Conservation (phyloP, 2,329 filamentous ascomycete genomes). For the Penicillium decumbens region DNA sequence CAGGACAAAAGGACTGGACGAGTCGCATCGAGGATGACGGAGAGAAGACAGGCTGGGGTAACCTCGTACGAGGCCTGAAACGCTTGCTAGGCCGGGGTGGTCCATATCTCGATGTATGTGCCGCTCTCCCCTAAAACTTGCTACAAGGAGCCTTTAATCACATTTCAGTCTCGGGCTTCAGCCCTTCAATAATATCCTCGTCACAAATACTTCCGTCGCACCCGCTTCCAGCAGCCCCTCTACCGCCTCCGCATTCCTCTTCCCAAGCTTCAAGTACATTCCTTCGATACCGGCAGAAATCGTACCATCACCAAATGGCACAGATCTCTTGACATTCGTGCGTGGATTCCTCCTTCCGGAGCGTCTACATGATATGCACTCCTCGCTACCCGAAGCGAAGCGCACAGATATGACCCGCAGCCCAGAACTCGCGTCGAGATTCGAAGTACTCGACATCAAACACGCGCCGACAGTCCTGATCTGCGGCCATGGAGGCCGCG, state of each 20-base stretch:
- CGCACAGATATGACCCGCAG: conserved; percentile 43
- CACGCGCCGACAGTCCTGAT: conserved; percentile 61
- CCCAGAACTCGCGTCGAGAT: conserved; percentile 45
- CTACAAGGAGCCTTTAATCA: conserved; percentile 1
- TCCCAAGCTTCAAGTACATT: conserved; percentile 79
- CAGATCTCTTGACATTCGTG: conserved; percentile 43
- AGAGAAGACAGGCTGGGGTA: conserved; percentile 43
- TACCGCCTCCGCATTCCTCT: conserved; percentile 62
- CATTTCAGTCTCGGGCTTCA: conserved; percentile 34
- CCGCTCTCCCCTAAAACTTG: neutral
- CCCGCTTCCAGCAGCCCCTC: conserved; percentile 40
- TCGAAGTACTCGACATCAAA: conserved; percentile 63
- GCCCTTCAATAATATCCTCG: conserved; percentile 77
- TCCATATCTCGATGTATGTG: conserved; percentile 56
- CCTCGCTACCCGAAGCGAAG: conserved; percentile 28
- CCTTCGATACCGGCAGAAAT: conserved; percentile 63
- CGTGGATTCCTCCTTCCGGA: conserved; percentile 40
- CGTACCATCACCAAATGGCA: conserved; percentile 37
- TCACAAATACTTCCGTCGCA: conserved; percentile 71
- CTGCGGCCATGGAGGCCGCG: conserved; percentile 80
- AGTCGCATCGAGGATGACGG: conserved; percentile 81
- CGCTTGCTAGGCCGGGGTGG: conserved; percentile 61
- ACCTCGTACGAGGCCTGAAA: conserved; percentile 64
- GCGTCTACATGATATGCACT: conserved; percentile 32
- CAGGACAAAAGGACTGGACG: conserved; percentile 73